Base-by-base conservation (phyloP, 2,329 filamentous ascomycete species). In the Phaeosphaeria sp. region DNA sequence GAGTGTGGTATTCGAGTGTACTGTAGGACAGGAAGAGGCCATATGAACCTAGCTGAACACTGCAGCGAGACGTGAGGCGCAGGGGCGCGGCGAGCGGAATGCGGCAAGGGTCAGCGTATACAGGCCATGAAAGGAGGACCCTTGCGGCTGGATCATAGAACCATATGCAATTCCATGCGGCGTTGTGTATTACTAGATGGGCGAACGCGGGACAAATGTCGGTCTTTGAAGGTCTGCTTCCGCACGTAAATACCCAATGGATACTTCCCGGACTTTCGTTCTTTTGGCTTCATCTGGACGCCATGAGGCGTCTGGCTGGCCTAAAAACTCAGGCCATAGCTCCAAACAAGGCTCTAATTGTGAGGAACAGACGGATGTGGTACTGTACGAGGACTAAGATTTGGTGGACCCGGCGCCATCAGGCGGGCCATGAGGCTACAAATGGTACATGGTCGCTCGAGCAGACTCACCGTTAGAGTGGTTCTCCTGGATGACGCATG, bases 21-120 rank as follows among this genome's bases (percentile, higher is more conserved):
- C n/a, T n/a, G n/a, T n/a, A n/a, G 67, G 63, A 66, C 59, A 62
- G 52, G 43, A 61, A 56, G 59, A 49, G 60, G 66, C 30, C 68
- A 66, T 66, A 70, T 69, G 67, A 65, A 53, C 57, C 63, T 69
- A 63, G 61, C 57, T 61, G 60, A 63, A 61, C 55, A 65, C 61
- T 59, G 63, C 57, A 53, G 63, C 52, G 55, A 56, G 60, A 57
- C 51, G 56, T 59, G 62, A 56, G 48, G 59, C 53, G 62, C 61
- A 66, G 64, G 63, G 66, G 63, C 58, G 64, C 55, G 50, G 60
- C 55, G 55, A 58, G 65, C 57, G 62, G 54, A 49, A 56, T 55
- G 53, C 53, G 57, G 46, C 51, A 61, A 55, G 46, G 39, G 24
- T 45, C 39, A 43, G 63, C 63, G 62, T 49, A 33, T 27, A n/a